Evolutionary conservation across 305 asterid genomes (phyloP).

Genomic region (Solanum aculeatissimum): DNA sequence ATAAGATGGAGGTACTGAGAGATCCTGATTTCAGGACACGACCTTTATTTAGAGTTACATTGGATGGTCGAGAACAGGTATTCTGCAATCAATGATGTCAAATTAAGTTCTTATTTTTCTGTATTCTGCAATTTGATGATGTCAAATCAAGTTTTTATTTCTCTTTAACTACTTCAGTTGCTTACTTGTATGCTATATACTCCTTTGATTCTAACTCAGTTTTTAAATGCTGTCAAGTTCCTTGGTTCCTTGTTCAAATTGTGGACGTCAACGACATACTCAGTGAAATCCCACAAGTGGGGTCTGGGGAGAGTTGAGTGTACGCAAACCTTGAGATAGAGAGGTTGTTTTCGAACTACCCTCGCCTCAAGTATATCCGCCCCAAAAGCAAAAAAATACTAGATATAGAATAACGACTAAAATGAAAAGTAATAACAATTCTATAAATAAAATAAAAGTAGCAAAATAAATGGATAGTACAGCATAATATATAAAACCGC

Average conservation of each 20-base stretch:
- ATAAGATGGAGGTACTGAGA: slow-evolving; percentile 84
- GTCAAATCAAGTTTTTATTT: not conserved
- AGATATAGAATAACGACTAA: no score
- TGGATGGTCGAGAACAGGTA: slow-evolving; percentile 85
- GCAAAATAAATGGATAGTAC: no score
- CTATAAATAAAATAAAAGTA: no score
- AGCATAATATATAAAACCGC: no score
- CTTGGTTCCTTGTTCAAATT: not conserved
- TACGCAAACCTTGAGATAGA: no score
- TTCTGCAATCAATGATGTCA: slow-evolving; percentile 6
- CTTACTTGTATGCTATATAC: not conserved
- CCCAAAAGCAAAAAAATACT: no score
- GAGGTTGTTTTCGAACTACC: no score
- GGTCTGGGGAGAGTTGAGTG: no score
- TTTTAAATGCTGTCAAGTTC: not conserved
- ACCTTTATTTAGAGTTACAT: slow-evolving; percentile 72
- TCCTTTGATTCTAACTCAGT: not conserved
- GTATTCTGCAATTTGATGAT: slow-evolving; percentile 7
- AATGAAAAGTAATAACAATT: no score
- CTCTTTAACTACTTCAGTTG: not conserved
- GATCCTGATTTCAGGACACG: slow-evolving; percentile 50
- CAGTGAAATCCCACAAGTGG: no score
- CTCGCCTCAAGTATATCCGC: no score
- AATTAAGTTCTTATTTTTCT: not conserved
- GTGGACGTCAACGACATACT: not conserved